phyloP scores from a whole-genome alignment of 148 eudicot genomes.

The Dianthus caryophyllus region DNA sequence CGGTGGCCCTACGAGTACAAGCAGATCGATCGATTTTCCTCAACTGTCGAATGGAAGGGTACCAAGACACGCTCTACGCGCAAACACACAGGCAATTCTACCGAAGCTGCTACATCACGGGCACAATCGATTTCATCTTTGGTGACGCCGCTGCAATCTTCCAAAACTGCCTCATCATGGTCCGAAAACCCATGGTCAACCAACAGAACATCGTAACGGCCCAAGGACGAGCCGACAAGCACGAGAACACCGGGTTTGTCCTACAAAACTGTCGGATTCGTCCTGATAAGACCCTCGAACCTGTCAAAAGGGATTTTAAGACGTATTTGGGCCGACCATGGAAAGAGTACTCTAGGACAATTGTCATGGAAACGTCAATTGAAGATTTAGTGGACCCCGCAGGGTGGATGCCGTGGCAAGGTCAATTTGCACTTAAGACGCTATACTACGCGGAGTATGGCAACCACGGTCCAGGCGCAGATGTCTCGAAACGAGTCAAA shows the following conservation, averaged over 20 bases:
- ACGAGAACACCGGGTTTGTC: constrained; percentile 53
- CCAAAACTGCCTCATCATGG: constrained; percentile 54
- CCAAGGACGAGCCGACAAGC: constrained; percentile 50
- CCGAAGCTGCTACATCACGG: constrained; percentile 51
- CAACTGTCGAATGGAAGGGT: constrained; percentile 67
- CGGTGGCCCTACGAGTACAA: constrained; percentile 73
- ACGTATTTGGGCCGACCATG: constrained; percentile 74
- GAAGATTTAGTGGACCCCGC: constrained; percentile 55
- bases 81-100: constrained; percentile 70
- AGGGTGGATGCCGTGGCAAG: constrained; percentile 62
- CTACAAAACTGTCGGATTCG: constrained; percentile 51
- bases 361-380: constrained; percentile 58
- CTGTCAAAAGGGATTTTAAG: constrained; percentile 31
- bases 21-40: constrained; percentile 63
- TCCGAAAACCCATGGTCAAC: constrained; percentile 45
- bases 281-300: constrained; percentile 38
- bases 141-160: constrained; percentile 68
- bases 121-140: constrained; percentile 67
- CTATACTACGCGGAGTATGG: constrained; percentile 56
- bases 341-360: constrained; percentile 66
- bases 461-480: constrained; percentile 60
- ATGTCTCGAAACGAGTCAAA: constrained; percentile 42
- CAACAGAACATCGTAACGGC: constrained; percentile 66
- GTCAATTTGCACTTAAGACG: constrained; percentile 49
- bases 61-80: constrained; percentile 60